Conservation (phyloP, 2,329 filamentous ascomycete species). For the Ampelomyces quisqualis region DNA sequence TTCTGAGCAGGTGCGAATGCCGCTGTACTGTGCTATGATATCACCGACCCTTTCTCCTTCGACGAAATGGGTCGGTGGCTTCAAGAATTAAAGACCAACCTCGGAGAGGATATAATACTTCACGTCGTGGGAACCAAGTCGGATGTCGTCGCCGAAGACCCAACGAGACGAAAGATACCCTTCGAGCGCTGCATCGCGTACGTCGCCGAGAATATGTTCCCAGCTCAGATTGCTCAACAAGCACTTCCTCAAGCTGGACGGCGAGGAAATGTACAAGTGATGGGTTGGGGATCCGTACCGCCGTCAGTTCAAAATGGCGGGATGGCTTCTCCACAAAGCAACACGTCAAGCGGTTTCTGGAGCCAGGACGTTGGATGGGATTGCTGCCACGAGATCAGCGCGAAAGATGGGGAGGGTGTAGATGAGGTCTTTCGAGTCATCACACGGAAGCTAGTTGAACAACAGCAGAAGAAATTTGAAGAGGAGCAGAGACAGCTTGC, state of each 20-base stretch:
- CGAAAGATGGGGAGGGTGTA: slow-evolving; percentile 90
- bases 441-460: slow-evolving; percentile 79
- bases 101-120: slow-evolving; percentile 74
- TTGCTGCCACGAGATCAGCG: slow-evolving; percentile 94
- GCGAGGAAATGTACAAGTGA: slow-evolving; percentile 19
- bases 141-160: slow-evolving; percentile 85
- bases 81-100: slow-evolving; percentile 76
- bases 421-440: slow-evolving; percentile 94
- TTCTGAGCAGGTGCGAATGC: slow-evolving; percentile 71
- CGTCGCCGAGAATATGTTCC: slow-evolving; percentile 85
- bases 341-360: slow-evolving; percentile 74
- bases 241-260: slow-evolving; percentile 9
- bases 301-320: slow-evolving; percentile 46
- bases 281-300: slow-evolving; percentile 28
- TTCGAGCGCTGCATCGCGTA: slow-evolving; percentile 97
- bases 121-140: slow-evolving; percentile 83
- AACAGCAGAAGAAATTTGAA: slow-evolving; percentile 59
- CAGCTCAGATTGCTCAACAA: slow-evolving; percentile 51
- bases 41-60: slow-evolving; percentile 83
- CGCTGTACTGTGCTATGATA: slow-evolving; percentile 91
- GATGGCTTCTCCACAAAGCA: slow-evolving; percentile 50
- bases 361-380: slow-evolving; percentile 93
- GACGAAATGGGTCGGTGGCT: slow-evolving; percentile 92
- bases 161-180: slow-evolving; percentile 75
- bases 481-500: slow-evolving; percentile 51